phyloP scores from a whole-genome alignment of 148 eudicot genomes.

The Diospyros lotus region DNA sequence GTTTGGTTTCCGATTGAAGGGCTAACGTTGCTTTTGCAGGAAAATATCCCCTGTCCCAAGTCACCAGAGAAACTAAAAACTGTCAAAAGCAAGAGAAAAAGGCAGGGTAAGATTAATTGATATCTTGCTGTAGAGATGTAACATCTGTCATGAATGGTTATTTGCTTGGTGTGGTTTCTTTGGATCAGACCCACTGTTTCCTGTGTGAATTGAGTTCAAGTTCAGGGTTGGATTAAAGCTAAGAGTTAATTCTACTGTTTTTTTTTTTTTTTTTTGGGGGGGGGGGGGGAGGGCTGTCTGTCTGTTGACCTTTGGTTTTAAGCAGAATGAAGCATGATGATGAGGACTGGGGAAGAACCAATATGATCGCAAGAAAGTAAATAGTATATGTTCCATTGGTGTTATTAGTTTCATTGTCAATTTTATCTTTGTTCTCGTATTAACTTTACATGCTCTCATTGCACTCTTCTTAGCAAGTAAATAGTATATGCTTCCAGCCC shows the following conservation, averaged over 20 bases:
- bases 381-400: too few species aligned
- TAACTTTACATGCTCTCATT: not conserved
- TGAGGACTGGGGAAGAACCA: not conserved
- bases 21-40: conserved; percentile 33
- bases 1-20: not conserved
- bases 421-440: not conserved
- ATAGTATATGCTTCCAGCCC: not conserved
- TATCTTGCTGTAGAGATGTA: not conserved
- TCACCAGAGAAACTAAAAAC: conserved; percentile 80
- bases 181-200: not conserved
- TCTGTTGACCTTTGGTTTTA: not conserved
- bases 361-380: too few species aligned
- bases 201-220: not conserved
- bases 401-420: not conserved
- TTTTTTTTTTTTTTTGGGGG: too few species aligned
- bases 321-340: not conserved
- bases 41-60: conserved; percentile 57
- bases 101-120: conserved; percentile 43
- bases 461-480: not conserved
- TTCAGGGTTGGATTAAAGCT: not conserved
- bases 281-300: not conserved
- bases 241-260: not conserved
- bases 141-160: not conserved
- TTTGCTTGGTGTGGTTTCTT: not conserved
- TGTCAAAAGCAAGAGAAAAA: conserved; percentile 48